These are phyloP conservation scores for Monotropa hypopitys DNA, from an alignment of 179 eudicot species.

Conservation along the genomic window DNA sequence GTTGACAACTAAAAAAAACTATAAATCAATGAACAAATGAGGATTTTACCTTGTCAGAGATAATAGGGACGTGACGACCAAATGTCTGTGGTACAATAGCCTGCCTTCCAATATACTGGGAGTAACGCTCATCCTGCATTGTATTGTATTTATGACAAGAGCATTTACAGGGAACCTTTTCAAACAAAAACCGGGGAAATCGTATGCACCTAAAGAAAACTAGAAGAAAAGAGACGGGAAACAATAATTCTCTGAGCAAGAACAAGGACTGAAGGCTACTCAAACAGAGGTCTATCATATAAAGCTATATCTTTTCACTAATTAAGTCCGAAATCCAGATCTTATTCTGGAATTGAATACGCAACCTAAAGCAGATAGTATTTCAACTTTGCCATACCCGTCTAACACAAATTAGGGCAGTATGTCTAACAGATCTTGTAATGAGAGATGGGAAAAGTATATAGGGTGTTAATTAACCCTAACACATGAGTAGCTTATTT, in stretches of 20 bases:
- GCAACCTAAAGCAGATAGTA: not conserved
- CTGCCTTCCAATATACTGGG: conserved; percentile 66
- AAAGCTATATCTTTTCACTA: not conserved
- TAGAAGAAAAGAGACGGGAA: not conserved
- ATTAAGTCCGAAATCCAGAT: not conserved
- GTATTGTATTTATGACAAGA: conserved; percentile 13
- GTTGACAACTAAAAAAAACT: not conserved
- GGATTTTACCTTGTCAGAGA: conserved; percentile 55
- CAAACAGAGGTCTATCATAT: not conserved
- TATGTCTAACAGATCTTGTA: not conserved
- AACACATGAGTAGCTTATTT: too few species aligned
- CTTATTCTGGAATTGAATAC: not conserved
- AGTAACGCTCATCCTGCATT: conserved; percentile 81
- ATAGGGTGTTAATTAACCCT: too few species aligned
- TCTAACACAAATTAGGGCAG: not conserved
- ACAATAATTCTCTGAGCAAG: not conserved
- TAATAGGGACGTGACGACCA: conserved; percentile 92
- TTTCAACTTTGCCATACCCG: not conserved
- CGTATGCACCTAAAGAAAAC: not conserved
- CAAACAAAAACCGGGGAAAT: not conserved
- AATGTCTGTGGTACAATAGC: conserved; percentile 90
- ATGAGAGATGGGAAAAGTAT: too few species aligned
- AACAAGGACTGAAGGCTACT: conserved; percentile 1
- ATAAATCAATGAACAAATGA: not conserved
- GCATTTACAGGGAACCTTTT: not conserved